Evolutionary conservation across 2,329 filamentous ascomycete species (phyloP).

Genomic region (Aspergillus puulaauensis): DNA sequence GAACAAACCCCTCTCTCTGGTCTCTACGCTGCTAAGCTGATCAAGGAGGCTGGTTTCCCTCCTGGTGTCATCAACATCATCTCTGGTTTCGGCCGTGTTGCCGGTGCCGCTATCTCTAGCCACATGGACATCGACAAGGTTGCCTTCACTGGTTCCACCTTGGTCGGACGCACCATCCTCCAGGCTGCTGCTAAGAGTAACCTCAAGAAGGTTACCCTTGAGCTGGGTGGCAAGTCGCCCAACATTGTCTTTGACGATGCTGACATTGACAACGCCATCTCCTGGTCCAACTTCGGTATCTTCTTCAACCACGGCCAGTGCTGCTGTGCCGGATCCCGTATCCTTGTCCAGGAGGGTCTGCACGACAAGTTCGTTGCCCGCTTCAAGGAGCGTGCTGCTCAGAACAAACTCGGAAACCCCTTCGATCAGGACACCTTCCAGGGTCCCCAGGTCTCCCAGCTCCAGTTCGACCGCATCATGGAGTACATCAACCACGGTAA

Average conservation of each 20-base stretch:
- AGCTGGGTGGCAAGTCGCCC: slow-evolving; percentile 28
- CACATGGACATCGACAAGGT: slow-evolving; percentile 67
- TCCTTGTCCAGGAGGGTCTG: slow-evolving; percentile 26
- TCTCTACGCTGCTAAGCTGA: slow-evolving; percentile 53
- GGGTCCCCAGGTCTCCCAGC: slow-evolving; percentile 76
- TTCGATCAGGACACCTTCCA: slow-evolving; percentile 78
- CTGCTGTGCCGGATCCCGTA: slow-evolving; percentile 26
- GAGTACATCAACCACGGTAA: slow-evolving; percentile 64
- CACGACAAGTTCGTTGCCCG: slow-evolving; percentile 60
- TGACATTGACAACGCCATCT: slow-evolving; percentile 28
- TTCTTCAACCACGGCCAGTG: slow-evolving; percentile 30
- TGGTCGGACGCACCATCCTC: slow-evolving; percentile 60
- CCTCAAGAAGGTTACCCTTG: slow-evolving; percentile 64
- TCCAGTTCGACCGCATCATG: slow-evolving; percentile 88
- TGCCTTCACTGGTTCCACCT: slow-evolving; percentile 63
- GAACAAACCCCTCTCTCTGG: slow-evolving; percentile 70
- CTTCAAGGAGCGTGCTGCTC: slow-evolving; percentile 72
- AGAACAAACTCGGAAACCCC: slow-evolving; percentile 78
- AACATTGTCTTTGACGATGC: slow-evolving; percentile 28
- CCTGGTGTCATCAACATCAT: slow-evolving; percentile 62
- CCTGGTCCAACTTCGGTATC: slow-evolving; percentile 27
- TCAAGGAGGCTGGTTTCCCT: slow-evolving; percentile 62
- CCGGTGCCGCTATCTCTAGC: slow-evolving; percentile 66
- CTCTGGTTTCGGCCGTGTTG: slow-evolving; percentile 74
- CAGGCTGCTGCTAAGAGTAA: slow-evolving; percentile 62